Evolutionary conservation across 768 basidiomycete genomes (phyloP).

Genomic region (Tremella fuciformis): DNA sequence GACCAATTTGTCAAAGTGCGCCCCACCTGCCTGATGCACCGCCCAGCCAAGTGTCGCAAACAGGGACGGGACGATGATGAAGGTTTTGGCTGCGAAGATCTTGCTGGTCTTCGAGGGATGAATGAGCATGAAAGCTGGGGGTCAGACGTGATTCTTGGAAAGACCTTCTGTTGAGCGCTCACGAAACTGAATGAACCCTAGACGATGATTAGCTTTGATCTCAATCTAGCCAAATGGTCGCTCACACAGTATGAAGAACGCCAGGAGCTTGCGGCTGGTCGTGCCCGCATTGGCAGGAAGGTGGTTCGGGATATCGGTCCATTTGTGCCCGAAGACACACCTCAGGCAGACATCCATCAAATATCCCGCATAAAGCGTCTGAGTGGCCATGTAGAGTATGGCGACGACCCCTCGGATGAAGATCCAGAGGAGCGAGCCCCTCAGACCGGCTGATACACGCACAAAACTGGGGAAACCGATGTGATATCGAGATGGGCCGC

Average conservation of each 20-base stretch:
- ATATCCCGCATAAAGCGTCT: constrained; percentile 14
- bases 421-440: constrained; percentile 13
- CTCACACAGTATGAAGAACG: constrained; percentile 15
- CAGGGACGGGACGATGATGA: constrained; percentile 13
- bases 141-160: no score
- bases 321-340: constrained; percentile 16
- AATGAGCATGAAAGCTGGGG: constrained; percentile 20
- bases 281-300: constrained; percentile 13
- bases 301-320: constrained; percentile 13
- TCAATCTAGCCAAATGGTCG: no score
- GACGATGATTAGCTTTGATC: neutral
- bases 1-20: constrained; percentile 13
- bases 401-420: constrained; percentile 18
- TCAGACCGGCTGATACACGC: constrained; percentile 10
- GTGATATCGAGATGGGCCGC: constrained; percentile 10
- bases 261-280: constrained; percentile 9
- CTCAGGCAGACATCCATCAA: constrained; percentile 13
- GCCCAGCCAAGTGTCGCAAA: constrained; percentile 16
- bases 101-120: constrained; percentile 13
- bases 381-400: constrained; percentile 12
- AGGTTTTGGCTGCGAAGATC: constrained; percentile 14
- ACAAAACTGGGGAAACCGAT: constrained; percentile 18
- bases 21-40: constrained; percentile 11
- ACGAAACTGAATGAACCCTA: constrained; percentile 17
- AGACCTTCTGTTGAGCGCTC: no score